Conservation (phyloP, 306 rosid genomes). For the Luffa aegyptiaca region DNA sequence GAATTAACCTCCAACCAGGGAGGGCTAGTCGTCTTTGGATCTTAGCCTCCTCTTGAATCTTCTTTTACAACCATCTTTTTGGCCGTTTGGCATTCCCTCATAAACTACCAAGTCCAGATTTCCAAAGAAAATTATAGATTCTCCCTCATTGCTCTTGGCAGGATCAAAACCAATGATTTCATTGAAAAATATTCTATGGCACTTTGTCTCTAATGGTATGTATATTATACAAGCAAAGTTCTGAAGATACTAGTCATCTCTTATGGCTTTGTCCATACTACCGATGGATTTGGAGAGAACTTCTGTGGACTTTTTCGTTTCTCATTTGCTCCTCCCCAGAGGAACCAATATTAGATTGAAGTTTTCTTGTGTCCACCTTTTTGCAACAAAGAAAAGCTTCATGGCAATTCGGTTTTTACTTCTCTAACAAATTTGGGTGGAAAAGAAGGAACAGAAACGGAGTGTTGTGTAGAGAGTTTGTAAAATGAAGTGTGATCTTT, state of each 20-base stretch:
- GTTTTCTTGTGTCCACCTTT: not conserved
- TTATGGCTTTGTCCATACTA: not conserved
- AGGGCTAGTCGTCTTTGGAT: not conserved
- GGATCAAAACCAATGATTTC: not conserved
- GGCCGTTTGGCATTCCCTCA: not conserved
- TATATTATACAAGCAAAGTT: not conserved
- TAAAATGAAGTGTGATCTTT: not conserved
- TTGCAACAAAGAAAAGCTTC: too few species aligned
- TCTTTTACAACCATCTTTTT: not conserved
- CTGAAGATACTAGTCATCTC: not conserved
- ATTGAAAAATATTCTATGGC: not conserved
- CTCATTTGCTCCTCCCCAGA: not conserved
- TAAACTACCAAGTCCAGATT: not conserved
- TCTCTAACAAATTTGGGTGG: not conserved
- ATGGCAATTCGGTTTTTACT: not conserved
- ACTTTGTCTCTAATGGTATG: not conserved
- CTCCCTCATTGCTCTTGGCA: not conserved
- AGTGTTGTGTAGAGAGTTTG: not conserved
- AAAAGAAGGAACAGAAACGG: not conserved
- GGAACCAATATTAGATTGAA: not conserved
- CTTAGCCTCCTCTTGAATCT: not conserved
- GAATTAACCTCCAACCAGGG: not conserved
- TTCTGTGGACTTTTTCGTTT: not conserved
- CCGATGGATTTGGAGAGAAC: not conserved
- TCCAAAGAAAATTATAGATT: not conserved